A percentile compares a stretch with the other conserved stretches of the same genome.
These are phyloP conservation scores for Babesia bigemina DNA, from an alignment of 169 alveolate genomes.

Conservation along the genomic window DNA sequence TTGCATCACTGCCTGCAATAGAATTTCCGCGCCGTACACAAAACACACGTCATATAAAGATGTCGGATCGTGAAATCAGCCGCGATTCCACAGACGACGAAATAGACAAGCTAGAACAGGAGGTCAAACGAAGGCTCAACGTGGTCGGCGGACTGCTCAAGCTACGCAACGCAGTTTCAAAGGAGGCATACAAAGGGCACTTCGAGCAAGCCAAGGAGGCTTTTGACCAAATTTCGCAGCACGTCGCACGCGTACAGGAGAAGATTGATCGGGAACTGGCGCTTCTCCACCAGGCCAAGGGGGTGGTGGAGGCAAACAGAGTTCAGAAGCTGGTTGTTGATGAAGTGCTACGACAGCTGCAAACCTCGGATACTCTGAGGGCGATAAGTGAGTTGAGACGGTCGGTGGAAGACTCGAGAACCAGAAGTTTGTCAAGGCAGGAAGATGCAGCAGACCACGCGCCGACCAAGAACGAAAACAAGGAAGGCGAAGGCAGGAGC, in stretches of 20 bases:
- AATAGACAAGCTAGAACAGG: conserved; percentile 37
- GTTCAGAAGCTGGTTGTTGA: conserved; percentile 4
- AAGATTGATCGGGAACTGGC: conserved; percentile 44
- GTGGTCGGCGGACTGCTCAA: conserved; percentile 45
- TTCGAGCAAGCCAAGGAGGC: conserved; percentile 13
- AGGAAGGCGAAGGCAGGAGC: neutral
- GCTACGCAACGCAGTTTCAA: conserved; percentile 6
- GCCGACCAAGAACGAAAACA: neutral
- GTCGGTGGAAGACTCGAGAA: neutral
- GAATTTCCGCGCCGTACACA: no score
- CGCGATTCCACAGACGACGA: conserved; percentile 8
- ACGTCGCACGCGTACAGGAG: conserved; percentile 15
- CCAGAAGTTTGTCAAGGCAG: neutral
- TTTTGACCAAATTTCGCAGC: conserved; percentile 29
- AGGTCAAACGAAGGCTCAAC: conserved; percentile 33
- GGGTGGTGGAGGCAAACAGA: conserved; percentile 18
- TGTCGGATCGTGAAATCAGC: no score
- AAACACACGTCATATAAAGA: no score
- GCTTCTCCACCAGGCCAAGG: conserved; percentile 31
- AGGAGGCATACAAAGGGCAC: conserved; percentile 5
- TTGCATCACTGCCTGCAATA: no score
- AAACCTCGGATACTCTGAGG: conserved; percentile 18
- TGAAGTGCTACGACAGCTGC: conserved; percentile 5
- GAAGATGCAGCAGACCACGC: neutral
- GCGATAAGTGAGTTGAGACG: conserved; percentile 13